Base-by-base conservation (phyloP, 1,284 basidiomycete genomes). In the Malassezia cuniculi region DNA sequence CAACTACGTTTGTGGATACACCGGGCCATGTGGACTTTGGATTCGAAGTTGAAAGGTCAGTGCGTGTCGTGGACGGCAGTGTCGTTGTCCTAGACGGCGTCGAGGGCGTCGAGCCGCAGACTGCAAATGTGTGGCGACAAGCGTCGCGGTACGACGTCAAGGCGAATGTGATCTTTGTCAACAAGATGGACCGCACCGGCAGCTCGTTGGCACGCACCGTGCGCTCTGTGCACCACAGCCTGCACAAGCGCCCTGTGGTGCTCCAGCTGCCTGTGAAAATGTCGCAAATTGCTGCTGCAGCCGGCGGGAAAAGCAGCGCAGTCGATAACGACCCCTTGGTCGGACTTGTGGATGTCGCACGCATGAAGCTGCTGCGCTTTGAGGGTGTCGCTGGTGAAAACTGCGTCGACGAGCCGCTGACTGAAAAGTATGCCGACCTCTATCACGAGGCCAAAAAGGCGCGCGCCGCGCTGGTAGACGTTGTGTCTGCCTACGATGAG, bases 21-120 rank as follows among this genome's bases (percentile, higher is more conserved):
- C 85, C 85, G 6, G 85, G 85, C 12, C 85, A 89, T 67, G 83
- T 84, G 6, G 85, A 89, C 67, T 89, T 89, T 69, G 85, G 84
- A 2, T 86, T 89, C 80, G 85, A 89, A 57, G 85, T 89, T 8
- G 85, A 87, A 66, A 81, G 84, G 53, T 84, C 85, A 10, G 84
- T 85, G 57, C 76, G 85, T 12, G 81, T 89, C 7, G 78, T 86
- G 2, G 85, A 89, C 55, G 85, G 85, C 42, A 82, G 83, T 4
- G 78, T 89, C 11, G 80, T 89, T 12, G 69, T 89, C 14, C 77
- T 89, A 25, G 85, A 89, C 65, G 81, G 82, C 0, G 85, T 89
- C 0, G 85, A 87, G 68, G 85, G 85, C 4, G 85, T 87, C 1
- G 85, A 89, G 67, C 76, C 82, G 5, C 85, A 89, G 63, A 89